Conservation (phyloP, 352 stramenopile species). For the Aphanomyces invadans region DNA sequence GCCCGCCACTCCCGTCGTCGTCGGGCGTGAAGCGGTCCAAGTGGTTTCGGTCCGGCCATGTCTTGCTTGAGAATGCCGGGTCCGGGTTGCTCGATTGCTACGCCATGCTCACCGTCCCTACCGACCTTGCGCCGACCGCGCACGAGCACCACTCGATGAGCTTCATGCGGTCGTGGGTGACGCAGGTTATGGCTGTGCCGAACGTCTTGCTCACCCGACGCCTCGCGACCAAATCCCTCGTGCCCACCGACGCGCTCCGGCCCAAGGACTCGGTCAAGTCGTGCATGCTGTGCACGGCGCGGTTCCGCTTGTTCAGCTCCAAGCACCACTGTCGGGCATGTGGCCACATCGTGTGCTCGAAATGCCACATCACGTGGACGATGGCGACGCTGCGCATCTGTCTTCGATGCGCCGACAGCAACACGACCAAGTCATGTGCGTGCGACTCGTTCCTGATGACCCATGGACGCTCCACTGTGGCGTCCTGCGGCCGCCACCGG, state of each 20-base stretch:
- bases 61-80: constrained; percentile 61
- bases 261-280: constrained; percentile 29
- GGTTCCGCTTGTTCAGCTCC: constrained; percentile 37
- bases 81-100: constrained; percentile 44
- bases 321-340: constrained; percentile 67
- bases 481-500: neutral
- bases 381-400: neutral
- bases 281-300: constrained; percentile 39
- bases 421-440: neutral
- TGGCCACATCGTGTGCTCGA: constrained; percentile 49
- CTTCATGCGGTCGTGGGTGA: constrained; percentile 13
- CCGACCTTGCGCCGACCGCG: neutral
- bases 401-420: neutral
- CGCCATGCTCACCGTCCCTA: neutral
- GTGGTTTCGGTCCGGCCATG: constrained; percentile 68
- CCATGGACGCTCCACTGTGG: neutral
- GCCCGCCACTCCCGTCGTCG: constrained; percentile 43
- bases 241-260: neutral
- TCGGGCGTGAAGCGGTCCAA: constrained; percentile 61
- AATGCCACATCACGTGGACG: constrained; percentile 29
- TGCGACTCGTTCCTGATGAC: neutral
- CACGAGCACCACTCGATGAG: neutral
- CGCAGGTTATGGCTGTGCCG: constrained; percentile 3
- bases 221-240: neutral
- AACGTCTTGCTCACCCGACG: neutral